phyloP scores from a whole-genome alignment of 1,139 yeast species.

The Nakaseomyces uthaithaninus region DNA sequence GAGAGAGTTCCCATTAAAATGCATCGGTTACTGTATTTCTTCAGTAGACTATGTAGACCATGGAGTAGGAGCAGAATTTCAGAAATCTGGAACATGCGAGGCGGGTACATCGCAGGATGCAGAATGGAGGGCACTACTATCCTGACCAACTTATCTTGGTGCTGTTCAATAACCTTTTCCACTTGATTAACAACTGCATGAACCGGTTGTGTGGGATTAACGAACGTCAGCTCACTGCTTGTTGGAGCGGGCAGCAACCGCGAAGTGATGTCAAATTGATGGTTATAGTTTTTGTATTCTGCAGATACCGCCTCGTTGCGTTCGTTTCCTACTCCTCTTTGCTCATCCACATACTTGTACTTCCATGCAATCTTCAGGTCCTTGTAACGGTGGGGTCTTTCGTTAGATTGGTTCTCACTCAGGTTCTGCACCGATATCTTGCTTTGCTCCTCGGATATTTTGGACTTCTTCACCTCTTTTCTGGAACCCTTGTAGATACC shows the following conservation, averaged over 20 bases:
- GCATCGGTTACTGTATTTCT: slow-evolving; percentile 41
- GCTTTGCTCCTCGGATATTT: slow-evolving; percentile 49
- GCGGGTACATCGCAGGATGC: slow-evolving; percentile 69
- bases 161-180: slow-evolving; percentile 36
- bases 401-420: slow-evolving; percentile 30
- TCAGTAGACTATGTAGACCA: slow-evolving; percentile 47
- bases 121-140: slow-evolving; percentile 67
- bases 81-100: slow-evolving; percentile 41
- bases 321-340: slow-evolving; percentile 18
- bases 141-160: slow-evolving; percentile 46
- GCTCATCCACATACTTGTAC: slow-evolving; percentile 52
- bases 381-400: slow-evolving; percentile 27
- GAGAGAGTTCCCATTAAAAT: slow-evolving; percentile 52
- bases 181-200: slow-evolving; percentile 37
- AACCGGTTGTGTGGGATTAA: slow-evolving; percentile 35
- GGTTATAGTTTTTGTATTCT: slow-evolving; percentile 44
- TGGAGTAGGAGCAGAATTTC: slow-evolving; percentile 57
- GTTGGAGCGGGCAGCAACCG: slow-evolving; percentile 60
- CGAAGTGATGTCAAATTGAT: slow-evolving; percentile 72
- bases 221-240: slow-evolving; percentile 49
- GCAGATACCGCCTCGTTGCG: slow-evolving; percentile 26
- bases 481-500: slow-evolving; percentile 68
- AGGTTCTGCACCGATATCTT: slow-evolving; percentile 63
- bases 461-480: slow-evolving; percentile 56
- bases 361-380: slow-evolving; percentile 86